Conservation (phyloP, 1,284 basidiomycete species). For the Inonotus obliquus region DNA sequence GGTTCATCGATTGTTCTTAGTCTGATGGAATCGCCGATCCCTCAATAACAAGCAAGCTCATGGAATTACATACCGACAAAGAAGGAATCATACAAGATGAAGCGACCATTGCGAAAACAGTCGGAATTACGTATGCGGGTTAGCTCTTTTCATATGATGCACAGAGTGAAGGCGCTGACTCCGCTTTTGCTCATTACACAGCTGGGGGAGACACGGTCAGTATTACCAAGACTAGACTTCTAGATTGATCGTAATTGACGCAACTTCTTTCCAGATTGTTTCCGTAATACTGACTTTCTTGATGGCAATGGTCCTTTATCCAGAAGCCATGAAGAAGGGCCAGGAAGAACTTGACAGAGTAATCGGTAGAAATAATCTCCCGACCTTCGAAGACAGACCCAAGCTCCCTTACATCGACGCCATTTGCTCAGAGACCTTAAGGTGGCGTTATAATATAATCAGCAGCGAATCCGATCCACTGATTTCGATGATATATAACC, state of each 20-base stretch:
- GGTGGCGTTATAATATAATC: not conserved
- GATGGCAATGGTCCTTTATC: constrained; percentile 18
- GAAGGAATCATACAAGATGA: constrained; percentile 2
- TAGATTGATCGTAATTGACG: not conserved
- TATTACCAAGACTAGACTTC: not conserved
- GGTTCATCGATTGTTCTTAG: no score
- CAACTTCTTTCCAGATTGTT: not conserved
- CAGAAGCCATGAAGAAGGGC: constrained; percentile 12
- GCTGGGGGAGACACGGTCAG: constrained; percentile 22
- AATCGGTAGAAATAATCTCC: constrained; percentile 19
- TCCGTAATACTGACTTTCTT: constrained; percentile 15
- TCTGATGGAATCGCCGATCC: constrained; percentile 4
- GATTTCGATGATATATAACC: not conserved
- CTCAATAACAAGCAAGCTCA: constrained; percentile 13
- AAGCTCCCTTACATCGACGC: constrained; percentile 23
- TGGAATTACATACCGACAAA: constrained; percentile 4
- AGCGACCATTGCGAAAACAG: not conserved
- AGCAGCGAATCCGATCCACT: no score
- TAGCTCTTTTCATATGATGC: not conserved
- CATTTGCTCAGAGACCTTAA: constrained; percentile 16
- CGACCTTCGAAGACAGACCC: constrained; percentile 20
- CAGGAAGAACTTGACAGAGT: constrained; percentile 22
- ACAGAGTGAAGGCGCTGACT: not conserved
- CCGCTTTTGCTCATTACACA: not conserved
- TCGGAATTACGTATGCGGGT: constrained; percentile 9